Evolutionary conservation across 192 early-diverging fungal species (phyloP).

Genomic region (Neocallimastix lanati): DNA sequence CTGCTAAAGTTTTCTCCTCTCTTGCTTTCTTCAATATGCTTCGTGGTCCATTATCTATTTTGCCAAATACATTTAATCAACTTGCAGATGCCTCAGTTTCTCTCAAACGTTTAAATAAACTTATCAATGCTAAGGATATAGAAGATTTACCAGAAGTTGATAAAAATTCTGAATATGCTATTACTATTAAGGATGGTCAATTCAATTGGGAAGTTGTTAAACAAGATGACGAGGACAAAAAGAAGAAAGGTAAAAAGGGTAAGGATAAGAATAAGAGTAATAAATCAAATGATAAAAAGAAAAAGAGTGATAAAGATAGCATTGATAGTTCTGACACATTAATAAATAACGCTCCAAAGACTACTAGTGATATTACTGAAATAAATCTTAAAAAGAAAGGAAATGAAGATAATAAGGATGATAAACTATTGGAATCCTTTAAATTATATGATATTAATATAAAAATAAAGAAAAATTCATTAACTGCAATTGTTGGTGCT

Average conservation of each 20-base stretch:
- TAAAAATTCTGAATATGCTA: slow-evolving; percentile 17
- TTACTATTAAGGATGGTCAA: slow-evolving; percentile 32
- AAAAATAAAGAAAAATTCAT: background rate
- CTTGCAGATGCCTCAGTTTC: background rate
- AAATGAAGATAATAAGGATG: background rate
- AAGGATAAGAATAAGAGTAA: too few relatives aligned
- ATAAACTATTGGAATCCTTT: background rate
- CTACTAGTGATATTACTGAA: background rate
- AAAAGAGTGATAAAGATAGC: too few relatives aligned
- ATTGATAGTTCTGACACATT: background rate
- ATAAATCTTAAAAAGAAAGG: too few relatives aligned
- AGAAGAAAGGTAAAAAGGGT: slow-evolving; percentile 5
- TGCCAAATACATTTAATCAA: background rate
- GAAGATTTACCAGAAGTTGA: slow-evolving; percentile 14
- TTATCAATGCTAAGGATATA: background rate
- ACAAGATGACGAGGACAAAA: slow-evolving; percentile 2
- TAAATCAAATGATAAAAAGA: too few relatives aligned
- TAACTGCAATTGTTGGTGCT: slow-evolving; percentile 6
- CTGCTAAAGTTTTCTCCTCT: slow-evolving; percentile 18
- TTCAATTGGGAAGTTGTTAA: slow-evolving; percentile 5
- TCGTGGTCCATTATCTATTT: background rate
- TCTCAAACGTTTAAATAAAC: background rate
- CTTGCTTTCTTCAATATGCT: slow-evolving; percentile 10
- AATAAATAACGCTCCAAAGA: background rate
- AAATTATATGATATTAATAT: background rate